These are phyloP conservation scores for Claviceps spartinae DNA, from an alignment of 2,329 filamentous ascomycete genomes.

Conservation along the genomic window DNA sequence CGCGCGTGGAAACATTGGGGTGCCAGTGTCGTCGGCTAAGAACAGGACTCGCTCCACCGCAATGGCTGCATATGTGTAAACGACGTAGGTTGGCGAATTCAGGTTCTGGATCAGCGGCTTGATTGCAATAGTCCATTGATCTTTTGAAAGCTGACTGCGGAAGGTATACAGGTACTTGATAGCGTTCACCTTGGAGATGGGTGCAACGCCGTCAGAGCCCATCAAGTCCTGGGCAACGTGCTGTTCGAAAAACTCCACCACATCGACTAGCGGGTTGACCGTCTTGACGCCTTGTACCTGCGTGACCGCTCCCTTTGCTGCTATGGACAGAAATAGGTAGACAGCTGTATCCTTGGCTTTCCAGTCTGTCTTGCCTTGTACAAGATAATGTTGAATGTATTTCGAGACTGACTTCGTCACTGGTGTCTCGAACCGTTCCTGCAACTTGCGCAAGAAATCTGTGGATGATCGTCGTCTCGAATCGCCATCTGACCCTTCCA, in stretches of 20 bases:
- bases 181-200: slow-evolving; percentile 89
- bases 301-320: slow-evolving; percentile 80
- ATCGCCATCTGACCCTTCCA: slow-evolving; percentile 93
- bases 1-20: slow-evolving; percentile 64
- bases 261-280: slow-evolving; percentile 74
- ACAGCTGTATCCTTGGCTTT: slow-evolving; percentile 97
- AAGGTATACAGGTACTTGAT: slow-evolving; percentile 98
- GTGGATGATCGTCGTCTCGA: slow-evolving; percentile 85
- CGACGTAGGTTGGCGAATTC: slow-evolving; percentile 81
- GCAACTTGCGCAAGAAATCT: slow-evolving; percentile 80
- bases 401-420: slow-evolving; percentile 79
- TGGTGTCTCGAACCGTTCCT: slow-evolving; percentile 73
- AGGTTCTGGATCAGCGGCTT: slow-evolving; percentile 84
- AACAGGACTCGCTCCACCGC: slow-evolving; percentile 88
- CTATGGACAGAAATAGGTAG: slow-evolving; percentile 88
- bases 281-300: slow-evolving; percentile 80
- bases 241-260: slow-evolving; percentile 89
- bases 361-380: slow-evolving; percentile 74
- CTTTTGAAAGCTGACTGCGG: slow-evolving; percentile 82
- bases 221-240: slow-evolving; percentile 84
- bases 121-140: slow-evolving; percentile 84
- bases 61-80: slow-evolving; percentile 95
- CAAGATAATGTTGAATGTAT: slow-evolving; percentile 78
- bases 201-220: slow-evolving; percentile 52
- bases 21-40: slow-evolving; percentile 60